A percentile compares a stretch with the other conserved stretches of the same genome.
These are phyloP conservation scores for Entomortierella beljakovae DNA, from an alignment of 192 early-diverging fungal genomes.

Conservation along the genomic window DNA sequence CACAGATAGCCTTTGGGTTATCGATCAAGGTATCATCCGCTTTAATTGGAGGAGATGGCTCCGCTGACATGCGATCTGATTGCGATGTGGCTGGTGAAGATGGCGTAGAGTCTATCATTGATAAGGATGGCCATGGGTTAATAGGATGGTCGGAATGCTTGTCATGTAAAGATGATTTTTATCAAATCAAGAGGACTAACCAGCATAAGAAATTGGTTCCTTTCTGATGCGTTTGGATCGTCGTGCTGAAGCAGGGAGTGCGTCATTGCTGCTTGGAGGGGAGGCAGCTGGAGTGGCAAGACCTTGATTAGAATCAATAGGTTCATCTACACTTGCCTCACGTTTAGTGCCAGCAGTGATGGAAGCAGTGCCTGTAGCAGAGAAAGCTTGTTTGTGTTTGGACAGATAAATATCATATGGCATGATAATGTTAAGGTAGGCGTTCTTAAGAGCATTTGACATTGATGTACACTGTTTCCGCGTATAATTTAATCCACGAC, in stretches of 20 bases:
- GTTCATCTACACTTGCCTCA: conserved; percentile 34
- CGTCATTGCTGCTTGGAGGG: conserved; percentile 16
- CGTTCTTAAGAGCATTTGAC: conserved; percentile 73
- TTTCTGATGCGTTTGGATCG: conserved; percentile 49
- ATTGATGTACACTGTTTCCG: conserved; percentile 74
- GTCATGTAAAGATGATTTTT: background rate
- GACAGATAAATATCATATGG: conserved; percentile 72
- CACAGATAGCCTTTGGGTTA: conserved; percentile 62
- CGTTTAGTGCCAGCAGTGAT: conserved; percentile 14
- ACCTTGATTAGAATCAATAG: conserved; percentile 17
- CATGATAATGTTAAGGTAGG: conserved; percentile 70
- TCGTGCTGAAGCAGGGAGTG: conserved; percentile 19
- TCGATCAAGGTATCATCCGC: conserved; percentile 9
- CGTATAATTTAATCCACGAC: conserved; percentile 73
- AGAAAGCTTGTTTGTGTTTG: conserved; percentile 46
- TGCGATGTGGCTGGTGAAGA: conserved; percentile 37
- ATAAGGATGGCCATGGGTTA: background rate
- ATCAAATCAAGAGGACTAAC: conserved; percentile 3
- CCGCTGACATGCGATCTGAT: conserved; percentile 25
- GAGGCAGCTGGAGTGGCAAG: conserved; percentile 40
- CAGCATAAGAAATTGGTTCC: conserved; percentile 37
- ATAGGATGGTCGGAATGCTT: conserved; percentile 19
- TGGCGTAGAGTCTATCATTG: conserved; percentile 20
- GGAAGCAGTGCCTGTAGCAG: conserved; percentile 1
- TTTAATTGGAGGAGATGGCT: conserved; percentile 21